Conservation (phyloP, 2,329 filamentous ascomycete genomes). For the Xylaria multiplex region DNA sequence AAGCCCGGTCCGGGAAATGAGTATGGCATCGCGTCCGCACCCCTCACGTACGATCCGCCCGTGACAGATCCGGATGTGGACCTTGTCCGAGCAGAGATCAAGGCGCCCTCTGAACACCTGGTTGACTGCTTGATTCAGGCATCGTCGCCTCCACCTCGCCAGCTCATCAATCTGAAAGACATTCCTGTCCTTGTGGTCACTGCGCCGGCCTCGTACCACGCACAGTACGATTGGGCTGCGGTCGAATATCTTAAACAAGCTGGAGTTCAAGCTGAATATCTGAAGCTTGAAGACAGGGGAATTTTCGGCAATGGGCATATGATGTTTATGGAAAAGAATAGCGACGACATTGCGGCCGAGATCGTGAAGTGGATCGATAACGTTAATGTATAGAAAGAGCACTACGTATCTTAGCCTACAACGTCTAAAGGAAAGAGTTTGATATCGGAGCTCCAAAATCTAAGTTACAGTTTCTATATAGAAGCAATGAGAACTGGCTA, state of each 20-base stretch:
- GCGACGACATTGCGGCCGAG: conserved; percentile 50
- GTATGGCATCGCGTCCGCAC: conserved; percentile 61
- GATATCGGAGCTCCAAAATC: too few relatives aligned
- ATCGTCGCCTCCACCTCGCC: conserved; percentile 41
- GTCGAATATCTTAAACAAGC: conserved; percentile 56
- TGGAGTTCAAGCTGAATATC: conserved; percentile 49
- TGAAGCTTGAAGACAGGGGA: conserved; percentile 52
- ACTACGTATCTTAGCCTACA: too few relatives aligned
- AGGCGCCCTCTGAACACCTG: conserved; percentile 39
- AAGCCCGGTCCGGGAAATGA: conserved; percentile 49
- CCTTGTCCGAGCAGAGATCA: conserved; percentile 47
- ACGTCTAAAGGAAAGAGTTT: too few relatives aligned
- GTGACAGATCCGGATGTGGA: conserved; percentile 51
- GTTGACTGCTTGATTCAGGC: conserved; percentile 52
- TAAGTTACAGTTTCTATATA: too few relatives aligned
- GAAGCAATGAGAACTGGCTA: too few relatives aligned
- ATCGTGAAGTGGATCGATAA: conserved; percentile 45
- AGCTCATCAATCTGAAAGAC: conserved; percentile 50
- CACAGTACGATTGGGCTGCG: conserved; percentile 57
- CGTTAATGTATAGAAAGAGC: background rate
- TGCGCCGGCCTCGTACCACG: conserved; percentile 57
- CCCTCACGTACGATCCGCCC: conserved; percentile 58
- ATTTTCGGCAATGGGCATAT: conserved; percentile 60
- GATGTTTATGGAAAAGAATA: conserved; percentile 62
- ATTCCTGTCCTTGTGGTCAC: conserved; percentile 55